These are phyloP conservation scores for Neospora caninum DNA, from an alignment of 169 alveolate genomes.

Conservation along the genomic window DNA sequence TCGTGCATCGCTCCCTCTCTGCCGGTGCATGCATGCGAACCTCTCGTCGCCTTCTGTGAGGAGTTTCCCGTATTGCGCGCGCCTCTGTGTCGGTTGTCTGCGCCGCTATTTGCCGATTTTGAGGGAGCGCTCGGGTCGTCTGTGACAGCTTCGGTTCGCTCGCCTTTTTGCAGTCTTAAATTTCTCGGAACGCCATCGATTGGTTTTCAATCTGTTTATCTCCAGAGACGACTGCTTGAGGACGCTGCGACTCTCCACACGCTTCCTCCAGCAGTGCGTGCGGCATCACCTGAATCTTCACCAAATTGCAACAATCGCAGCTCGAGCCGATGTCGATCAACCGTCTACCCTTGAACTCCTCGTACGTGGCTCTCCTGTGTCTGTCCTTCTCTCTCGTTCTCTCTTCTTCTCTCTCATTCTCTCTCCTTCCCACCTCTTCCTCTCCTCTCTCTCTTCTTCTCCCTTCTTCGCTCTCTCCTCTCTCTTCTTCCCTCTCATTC, in stretches of 20 bases:
- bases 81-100: too few relatives aligned
- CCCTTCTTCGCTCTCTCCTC: not conserved
- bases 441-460: not conserved
- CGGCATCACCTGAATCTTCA: slow-evolving; percentile 84
- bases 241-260: slow-evolving; percentile 88
- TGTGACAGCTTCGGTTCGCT: too few relatives aligned
- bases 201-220: not conserved
- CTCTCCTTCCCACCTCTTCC: not conserved
- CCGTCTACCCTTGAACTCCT: slow-evolving; percentile 87
- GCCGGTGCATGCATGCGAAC: too few relatives aligned
- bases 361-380: slow-evolving; percentile 21
- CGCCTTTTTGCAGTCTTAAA: not conserved
- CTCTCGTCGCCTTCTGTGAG: too few relatives aligned
- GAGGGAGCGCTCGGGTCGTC: too few relatives aligned
- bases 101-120: too few relatives aligned
- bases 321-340: slow-evolving; percentile 84
- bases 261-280: slow-evolving; percentile 87
- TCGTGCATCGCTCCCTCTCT: too few relatives aligned
- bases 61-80: too few relatives aligned
- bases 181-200: not conserved
- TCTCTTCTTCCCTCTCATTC: not conserved
- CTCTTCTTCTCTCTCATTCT: not conserved
- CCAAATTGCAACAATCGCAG: slow-evolving; percentile 87
- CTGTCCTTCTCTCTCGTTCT: not conserved
- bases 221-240: slow-evolving; percentile 88